Evolutionary conservation across 768 basidiomycete genomes (phyloP).

Genomic region (Pisolithus orientalis): DNA sequence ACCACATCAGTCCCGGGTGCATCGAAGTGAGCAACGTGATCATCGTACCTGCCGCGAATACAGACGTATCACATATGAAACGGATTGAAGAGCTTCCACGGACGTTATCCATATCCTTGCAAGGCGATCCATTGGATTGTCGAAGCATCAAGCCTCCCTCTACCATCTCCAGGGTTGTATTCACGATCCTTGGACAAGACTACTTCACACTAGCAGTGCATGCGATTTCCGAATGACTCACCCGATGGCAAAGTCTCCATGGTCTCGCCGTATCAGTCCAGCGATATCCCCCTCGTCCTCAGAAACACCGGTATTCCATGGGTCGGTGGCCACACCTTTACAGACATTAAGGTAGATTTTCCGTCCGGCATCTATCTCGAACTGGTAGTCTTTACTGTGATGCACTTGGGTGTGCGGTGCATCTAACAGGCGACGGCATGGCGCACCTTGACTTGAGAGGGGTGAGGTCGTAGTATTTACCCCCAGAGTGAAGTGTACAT

Average conservation of each 20-base stretch:
- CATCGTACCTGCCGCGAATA: constrained; percentile 44
- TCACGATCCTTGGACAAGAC: constrained; percentile 27
- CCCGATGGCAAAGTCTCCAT: constrained; percentile 73
- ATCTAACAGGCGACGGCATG: background rate
- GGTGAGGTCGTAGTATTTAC: constrained; percentile 63
- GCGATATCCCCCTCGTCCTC: constrained; percentile 45
- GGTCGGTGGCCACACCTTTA: constrained; percentile 46
- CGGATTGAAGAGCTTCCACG: constrained; percentile 63
- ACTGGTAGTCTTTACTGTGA: constrained; percentile 58
- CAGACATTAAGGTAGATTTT: constrained; percentile 61
- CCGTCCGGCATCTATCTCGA: constrained; percentile 42
- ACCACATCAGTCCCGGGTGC: background rate
- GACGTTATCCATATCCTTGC: constrained; percentile 37
- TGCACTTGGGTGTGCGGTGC: constrained; percentile 5
- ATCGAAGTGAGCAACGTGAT: background rate
- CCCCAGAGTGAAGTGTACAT: constrained; percentile 52
- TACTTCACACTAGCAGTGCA: background rate
- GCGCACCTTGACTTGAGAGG: constrained; percentile 52
- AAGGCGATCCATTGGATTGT: constrained; percentile 59
- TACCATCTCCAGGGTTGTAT: constrained; percentile 55
- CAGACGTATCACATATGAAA: constrained; percentile 70
- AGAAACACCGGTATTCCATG: constrained; percentile 52
- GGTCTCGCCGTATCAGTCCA: constrained; percentile 54
- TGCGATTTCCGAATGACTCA: constrained; percentile 19
- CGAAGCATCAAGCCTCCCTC: constrained; percentile 49